phyloP scores from a whole-genome alignment of 2,329 filamentous ascomycete species.

The Madurella mycetomatis region DNA sequence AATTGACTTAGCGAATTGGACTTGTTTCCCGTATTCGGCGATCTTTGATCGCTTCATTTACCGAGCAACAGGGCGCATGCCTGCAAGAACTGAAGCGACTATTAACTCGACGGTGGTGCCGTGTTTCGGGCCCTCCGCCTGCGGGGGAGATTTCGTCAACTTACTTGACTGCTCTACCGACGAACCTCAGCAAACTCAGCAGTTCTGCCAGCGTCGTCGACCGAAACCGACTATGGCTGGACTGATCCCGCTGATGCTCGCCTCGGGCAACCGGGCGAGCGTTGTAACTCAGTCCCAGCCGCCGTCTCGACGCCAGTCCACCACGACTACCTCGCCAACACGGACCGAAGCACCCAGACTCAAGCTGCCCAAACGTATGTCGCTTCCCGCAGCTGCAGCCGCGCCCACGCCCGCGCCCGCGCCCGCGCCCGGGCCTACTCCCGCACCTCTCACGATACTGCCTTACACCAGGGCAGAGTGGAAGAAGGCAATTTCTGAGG shows the following conservation, averaged over 20 bases:
- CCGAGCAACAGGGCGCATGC: constrained; percentile 18
- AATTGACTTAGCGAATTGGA: constrained; percentile 20
- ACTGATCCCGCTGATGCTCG: constrained; percentile 29
- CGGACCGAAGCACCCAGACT: constrained; percentile 13
- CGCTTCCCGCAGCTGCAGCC: too few relatives aligned
- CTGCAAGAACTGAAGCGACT: constrained; percentile 6
- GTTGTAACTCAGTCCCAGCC: constrained; percentile 10
- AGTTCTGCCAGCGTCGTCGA: constrained; percentile 4
- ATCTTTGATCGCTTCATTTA: constrained; percentile 19
- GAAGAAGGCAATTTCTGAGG: constrained; percentile 46
- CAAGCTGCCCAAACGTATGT: constrained; percentile 24
- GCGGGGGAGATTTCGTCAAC: neutral
- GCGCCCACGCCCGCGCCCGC: neutral
- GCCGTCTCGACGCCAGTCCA: constrained; percentile 9
- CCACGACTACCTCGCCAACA: constrained; percentile 12
- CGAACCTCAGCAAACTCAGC: neutral
- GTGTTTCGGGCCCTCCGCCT: constrained; percentile 1
- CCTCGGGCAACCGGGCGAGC: constrained; percentile 23
- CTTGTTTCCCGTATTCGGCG: constrained; percentile 11
- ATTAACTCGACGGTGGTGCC: constrained; percentile 3
- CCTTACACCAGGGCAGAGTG: constrained; percentile 48
- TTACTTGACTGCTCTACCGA: constrained; percentile 1
- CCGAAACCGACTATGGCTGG: constrained; percentile 23
- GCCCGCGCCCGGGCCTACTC: too few relatives aligned
- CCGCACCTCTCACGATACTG: constrained; percentile 25